Evolutionary conservation across 2,329 filamentous ascomycete genomes (phyloP), one percentile per base, ranked within the genome.

Genomic region (Aplosporella prunicola): DNA sequence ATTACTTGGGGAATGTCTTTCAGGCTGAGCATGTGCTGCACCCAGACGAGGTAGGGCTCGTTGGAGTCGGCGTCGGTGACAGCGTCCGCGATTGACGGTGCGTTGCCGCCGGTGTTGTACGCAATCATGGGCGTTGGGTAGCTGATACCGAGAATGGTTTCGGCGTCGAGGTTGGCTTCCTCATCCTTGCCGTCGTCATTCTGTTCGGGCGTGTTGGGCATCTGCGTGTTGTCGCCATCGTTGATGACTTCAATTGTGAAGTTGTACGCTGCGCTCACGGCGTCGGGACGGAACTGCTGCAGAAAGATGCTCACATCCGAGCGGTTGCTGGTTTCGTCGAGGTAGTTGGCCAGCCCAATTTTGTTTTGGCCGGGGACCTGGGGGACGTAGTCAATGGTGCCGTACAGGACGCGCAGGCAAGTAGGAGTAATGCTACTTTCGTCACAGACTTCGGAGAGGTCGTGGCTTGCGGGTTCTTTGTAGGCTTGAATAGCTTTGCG

Each of bases 21-120:
- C 14, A 78, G 67, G 2, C 59, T 56, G 1, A 79, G 66, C 2
- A 81, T 53, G 53, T 74, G 73, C 39, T 72, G 32, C 5, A 81
- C 62, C 63, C 73, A 82, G 10, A 67, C 67, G 1, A 82, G 62
- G 55, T 82, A 83, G 0, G 78, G 78, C 60, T 85, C 80, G 53
- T 83, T 84, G 46, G 65, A 68, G 53, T 78, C 69, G 16, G 45
- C 61, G 14, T 66, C 53, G 33, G 59, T 60, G 50, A 46, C 63
- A 9, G 63, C 47, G 23, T 71, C 62, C 3, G 71, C 62, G 10
- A 63, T 57, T 49, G 70, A 71, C 1, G 69, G 71, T 30, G 66
- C 74, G 15, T 56, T 60, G 13, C 78, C 78, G 15, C 66, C 76
- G 1, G 74, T 78, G 33, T 69, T 74, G 55, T 74, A 82, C 39